phyloP scores from a whole-genome alignment of 2,329 filamentous ascomycete species.

The Colletotrichum simmondsii region DNA sequence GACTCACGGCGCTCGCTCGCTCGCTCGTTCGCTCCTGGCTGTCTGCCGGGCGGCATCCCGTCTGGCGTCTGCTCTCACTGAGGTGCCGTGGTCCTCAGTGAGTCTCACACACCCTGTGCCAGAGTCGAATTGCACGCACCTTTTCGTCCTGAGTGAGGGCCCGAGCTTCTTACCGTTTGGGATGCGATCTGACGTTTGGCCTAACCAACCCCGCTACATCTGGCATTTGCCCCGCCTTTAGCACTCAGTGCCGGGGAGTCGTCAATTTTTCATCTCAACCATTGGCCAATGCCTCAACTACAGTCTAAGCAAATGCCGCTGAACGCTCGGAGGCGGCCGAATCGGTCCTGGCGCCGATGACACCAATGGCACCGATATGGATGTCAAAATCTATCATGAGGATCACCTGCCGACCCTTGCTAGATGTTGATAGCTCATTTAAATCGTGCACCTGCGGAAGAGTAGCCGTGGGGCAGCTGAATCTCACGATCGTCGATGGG shows the following conservation, averaged over 20 bases:
- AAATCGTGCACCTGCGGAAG: neutral
- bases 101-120: neutral
- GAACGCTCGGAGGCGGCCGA: constrained; percentile 11
- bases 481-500: neutral
- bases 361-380: constrained; percentile 20
- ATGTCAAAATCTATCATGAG: constrained; percentile 15
- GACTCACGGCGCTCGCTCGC: constrained; percentile 1
- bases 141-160: constrained; percentile 12
- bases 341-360: constrained; percentile 20
- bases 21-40: constrained; percentile 2
- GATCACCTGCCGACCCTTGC: constrained; percentile 17
- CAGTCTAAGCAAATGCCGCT: constrained; percentile 18
- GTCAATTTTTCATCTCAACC: constrained; percentile 1
- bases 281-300: constrained; percentile 29
- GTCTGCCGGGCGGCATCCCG: no score
- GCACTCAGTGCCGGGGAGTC: neutral
- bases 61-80: no score
- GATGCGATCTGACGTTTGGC: constrained; percentile 32
- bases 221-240: constrained; percentile 30
- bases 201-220: constrained; percentile 18
- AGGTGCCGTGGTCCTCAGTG: no score
- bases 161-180: constrained; percentile 25
- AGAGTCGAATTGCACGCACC: constrained; percentile 11
- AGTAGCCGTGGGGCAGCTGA: neutral
- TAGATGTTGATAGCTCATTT: constrained; percentile 17